phyloP scores from a whole-genome alignment of 73 alveolate genomes.

The Symbiodinium natans region DNA sequence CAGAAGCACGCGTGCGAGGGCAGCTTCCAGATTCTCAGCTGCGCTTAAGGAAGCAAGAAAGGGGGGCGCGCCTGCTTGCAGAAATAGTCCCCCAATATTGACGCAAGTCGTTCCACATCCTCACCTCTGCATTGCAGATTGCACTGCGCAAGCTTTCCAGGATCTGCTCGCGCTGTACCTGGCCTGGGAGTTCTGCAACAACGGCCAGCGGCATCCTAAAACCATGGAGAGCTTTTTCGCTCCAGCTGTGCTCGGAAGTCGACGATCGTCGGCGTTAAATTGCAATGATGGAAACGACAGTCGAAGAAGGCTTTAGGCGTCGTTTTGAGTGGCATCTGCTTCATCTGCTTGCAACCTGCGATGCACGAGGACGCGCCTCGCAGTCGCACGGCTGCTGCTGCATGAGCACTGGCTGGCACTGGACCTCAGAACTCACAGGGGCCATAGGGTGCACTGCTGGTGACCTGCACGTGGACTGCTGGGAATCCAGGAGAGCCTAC shows the following conservation, averaged over 20 bases:
- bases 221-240: too few relatives aligned
- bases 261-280: not conserved
- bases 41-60: not conserved
- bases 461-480: too few relatives aligned
- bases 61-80: not conserved
- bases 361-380: not conserved
- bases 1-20: too few relatives aligned
- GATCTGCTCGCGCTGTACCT: not conserved
- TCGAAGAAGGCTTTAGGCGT: too few relatives aligned
- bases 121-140: not conserved
- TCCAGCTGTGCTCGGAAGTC: too few relatives aligned
- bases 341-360: not conserved
- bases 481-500: too few relatives aligned
- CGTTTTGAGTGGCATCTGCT: not conserved
- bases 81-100: slow-evolving; percentile 24
- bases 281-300: not conserved
- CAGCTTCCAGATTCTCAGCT: too few relatives aligned
- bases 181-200: not conserved
- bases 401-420: not conserved
- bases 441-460: too few relatives aligned
- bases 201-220: not conserved
- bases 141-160: not conserved
- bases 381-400: not conserved
- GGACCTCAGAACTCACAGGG: too few relatives aligned
- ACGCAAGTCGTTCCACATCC: slow-evolving; percentile 13